Percentiles rank a stretch among this genome's conserved stretches.
Evolutionary conservation across 2,329 filamentous ascomycete genomes (phyloP).

Genomic region (Fusarium albidum): DNA sequence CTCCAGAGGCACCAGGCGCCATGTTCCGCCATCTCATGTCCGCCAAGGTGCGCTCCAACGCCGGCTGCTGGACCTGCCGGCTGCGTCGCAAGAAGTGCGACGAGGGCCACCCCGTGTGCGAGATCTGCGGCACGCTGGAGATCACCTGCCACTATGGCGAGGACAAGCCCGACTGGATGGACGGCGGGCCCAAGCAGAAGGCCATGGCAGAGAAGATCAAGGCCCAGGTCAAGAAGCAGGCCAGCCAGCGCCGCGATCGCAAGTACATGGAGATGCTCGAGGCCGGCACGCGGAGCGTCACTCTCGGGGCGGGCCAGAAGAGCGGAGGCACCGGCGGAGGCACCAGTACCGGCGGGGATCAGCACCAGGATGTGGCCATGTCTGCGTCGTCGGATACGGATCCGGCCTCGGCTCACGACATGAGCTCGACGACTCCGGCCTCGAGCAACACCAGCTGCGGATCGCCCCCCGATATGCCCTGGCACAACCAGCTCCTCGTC

Average conservation of each 20-base stretch:
- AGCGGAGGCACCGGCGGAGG: no score
- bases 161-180: constrained; percentile 66
- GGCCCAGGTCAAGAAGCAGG: constrained; percentile 63
- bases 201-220: constrained; percentile 63
- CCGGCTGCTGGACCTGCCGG: constrained; percentile 68
- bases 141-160: constrained; percentile 64
- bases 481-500: constrained; percentile 42
- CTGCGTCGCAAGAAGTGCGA: constrained; percentile 70
- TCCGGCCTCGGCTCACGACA: constrained; percentile 34
- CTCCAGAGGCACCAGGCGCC: neutral
- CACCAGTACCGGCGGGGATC: constrained; percentile 7
- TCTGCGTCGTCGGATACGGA: constrained; percentile 43
- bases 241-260: constrained; percentile 58
- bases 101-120: constrained; percentile 60
- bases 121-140: constrained; percentile 58
- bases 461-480: constrained; percentile 45
- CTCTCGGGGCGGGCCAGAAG: no score
- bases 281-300: constrained; percentile 42
- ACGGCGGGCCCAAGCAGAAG: constrained; percentile 57
- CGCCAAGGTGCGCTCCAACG: constrained; percentile 50
- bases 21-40: constrained; percentile 43
- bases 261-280: constrained; percentile 57
- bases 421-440: constrained; percentile 40
- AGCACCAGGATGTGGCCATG: constrained; percentile 14
- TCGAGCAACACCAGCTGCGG: constrained; percentile 42